phyloP scores from a whole-genome alignment of 306 rosid genomes.

The Trifolium subterraneum region DNA sequence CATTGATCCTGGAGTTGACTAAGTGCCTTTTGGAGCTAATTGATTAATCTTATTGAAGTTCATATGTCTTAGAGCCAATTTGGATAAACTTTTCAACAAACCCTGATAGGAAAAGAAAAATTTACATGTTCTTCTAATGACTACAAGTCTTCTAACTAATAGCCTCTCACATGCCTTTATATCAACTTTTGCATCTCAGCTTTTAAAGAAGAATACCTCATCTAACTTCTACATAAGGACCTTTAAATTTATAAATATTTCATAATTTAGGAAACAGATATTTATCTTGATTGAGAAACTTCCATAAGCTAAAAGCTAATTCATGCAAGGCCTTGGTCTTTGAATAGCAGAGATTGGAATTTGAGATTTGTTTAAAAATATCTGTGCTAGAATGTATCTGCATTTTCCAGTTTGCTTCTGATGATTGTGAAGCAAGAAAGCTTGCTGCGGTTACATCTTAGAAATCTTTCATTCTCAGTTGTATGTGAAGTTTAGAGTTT shows the following conservation, averaged over 20 bases:
- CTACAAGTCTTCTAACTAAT: background rate
- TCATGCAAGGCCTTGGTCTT: background rate
- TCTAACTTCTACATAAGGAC: background rate
- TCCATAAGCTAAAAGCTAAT: conserved; percentile 16
- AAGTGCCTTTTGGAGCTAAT: conserved; percentile 28
- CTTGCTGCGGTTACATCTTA: conserved; percentile 21
- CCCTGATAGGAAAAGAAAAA: background rate
- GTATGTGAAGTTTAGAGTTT: conserved; percentile 16
- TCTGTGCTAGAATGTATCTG: conserved; percentile 24
- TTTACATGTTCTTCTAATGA: background rate
- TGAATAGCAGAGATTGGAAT: conserved; percentile 16
- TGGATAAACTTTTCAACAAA: conserved; percentile 12
- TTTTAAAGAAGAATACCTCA: background rate
- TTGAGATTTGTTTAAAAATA: conserved; percentile 9
- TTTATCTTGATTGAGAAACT: conserved; percentile 14
- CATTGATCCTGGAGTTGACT: background rate
- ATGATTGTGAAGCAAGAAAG: conserved; percentile 31
- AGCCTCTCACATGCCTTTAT: background rate
- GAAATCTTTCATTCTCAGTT: conserved; percentile 24
- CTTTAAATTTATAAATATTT: conserved; percentile 3
- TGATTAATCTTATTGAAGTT: conserved; percentile 16
- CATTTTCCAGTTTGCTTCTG: conserved; percentile 35
- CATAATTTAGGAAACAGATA: background rate
- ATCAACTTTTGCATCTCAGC: conserved; percentile 15
- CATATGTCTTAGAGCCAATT: background rate